Evolutionary conservation across 768 basidiomycete species (phyloP), one percentile per base, ranked within the genome.

Genomic region (Suillus clintonianus): DNA sequence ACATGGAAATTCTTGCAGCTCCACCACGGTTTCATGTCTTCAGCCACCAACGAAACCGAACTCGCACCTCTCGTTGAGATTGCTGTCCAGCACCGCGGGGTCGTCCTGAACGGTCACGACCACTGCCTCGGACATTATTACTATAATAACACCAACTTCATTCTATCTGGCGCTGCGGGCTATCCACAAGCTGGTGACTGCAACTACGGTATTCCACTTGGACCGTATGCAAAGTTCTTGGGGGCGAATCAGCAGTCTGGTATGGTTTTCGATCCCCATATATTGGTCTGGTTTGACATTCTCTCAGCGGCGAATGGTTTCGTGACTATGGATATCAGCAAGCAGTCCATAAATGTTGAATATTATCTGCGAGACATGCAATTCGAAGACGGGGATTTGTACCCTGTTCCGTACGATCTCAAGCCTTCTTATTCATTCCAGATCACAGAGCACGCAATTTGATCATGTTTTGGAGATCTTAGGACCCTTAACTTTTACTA

Each of bases 1-100:
- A 56, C 55, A 11, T 39, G 55, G 55, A 56, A 39, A 39, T 56
- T 56, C 55, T 36, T 56, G 14, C 54, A 56, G 22, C 54, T 56
- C 15, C 55, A 39, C 37, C 55, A 56, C 22, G 36, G 36, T 39
- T 56, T 39, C 15, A 11, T 56, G 36, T 56, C 55, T 39, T 56
- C 55, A 39, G 14, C 55, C 22, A 24, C 55, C 14, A 56, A 56
- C 8, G 55, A 56, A 22, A 56, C 55, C 15, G 55, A 56, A 2
- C 55, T 56, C 9, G 55, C 55, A 14, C 55, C 55, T 56, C 55
- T 56, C 22, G 15, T 56, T 4, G 55, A 56, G 36, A 56, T 56
- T 17, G 55, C 24, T 56, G 8, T 24, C 14, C 55, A 56, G 37
- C 55, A 56, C 36, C 15, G 13, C 4, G 55, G 55, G 13, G 22